phyloP scores from a whole-genome alignment of 345 rosid genomes.

The Pseudoturritis turrita region DNA sequence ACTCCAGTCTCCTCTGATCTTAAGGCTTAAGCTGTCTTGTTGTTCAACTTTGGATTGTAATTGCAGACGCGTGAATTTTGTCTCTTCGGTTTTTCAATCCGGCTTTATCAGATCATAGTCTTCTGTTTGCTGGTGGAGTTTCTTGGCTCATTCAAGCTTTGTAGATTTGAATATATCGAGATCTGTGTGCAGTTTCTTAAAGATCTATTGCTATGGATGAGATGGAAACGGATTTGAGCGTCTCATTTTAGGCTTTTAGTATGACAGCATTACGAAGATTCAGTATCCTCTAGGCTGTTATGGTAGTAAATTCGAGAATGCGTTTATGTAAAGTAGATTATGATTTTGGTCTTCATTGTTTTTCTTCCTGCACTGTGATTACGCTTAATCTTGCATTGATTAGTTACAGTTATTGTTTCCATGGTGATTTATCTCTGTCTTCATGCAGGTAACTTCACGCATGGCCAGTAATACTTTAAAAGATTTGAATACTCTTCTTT shows the following conservation, averaged over 20 bases:
- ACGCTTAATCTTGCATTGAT: neutral
- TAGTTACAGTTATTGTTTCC: neutral
- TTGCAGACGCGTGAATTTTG: neutral
- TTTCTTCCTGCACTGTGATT: neutral
- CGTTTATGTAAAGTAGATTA: neutral
- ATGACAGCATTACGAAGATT: neutral
- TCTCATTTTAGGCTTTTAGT: neutral
- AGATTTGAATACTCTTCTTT: slow-evolving; percentile 57
- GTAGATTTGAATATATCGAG: neutral
- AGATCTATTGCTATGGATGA: neutral
- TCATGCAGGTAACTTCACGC: slow-evolving; percentile 16
- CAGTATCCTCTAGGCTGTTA: neutral
- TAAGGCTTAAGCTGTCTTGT: neutral
- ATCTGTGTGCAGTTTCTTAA: neutral
- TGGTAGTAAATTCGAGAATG: neutral
- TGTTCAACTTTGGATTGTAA: neutral
- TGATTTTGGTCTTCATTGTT: neutral
- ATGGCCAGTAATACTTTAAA: slow-evolving; percentile 70
- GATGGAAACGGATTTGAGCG: neutral
- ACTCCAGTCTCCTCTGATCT: neutral
- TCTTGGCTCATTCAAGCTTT: neutral
- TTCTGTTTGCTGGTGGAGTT: neutral
- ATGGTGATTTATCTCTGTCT: neutral
- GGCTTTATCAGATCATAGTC: neutral
- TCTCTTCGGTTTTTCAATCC: neutral